A percentile compares a stretch with the other conserved stretches of the same genome.
These are phyloP conservation scores for Periconia macrospinosa DNA, from an alignment of 2,329 filamentous ascomycete species.

Conservation along the genomic window DNA sequence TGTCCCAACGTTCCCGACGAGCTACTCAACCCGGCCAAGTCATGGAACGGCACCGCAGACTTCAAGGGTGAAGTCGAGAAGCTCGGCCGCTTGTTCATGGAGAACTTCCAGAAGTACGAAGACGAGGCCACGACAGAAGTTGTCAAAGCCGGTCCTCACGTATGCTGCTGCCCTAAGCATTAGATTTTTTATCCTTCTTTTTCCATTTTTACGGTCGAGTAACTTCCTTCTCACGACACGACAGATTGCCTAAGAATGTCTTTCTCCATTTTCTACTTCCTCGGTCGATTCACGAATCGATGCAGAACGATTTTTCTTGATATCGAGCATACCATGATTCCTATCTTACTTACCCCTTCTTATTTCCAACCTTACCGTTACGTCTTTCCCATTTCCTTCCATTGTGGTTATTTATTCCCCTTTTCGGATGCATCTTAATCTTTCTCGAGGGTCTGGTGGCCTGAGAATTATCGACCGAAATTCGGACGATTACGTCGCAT, in stretches of 20 bases:
- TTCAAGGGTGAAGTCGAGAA: conserved; percentile 90
- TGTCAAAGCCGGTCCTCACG: conserved; percentile 49
- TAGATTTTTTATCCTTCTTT: conserved; percentile 11
- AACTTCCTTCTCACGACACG: conserved; percentile 12
- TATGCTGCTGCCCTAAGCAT: conserved; percentile 43
- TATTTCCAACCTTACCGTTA: neutral
- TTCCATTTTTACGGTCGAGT: neutral
- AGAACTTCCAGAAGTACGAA: conserved; percentile 97
- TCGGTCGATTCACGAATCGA: conserved; percentile 5
- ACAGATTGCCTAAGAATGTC: conserved; percentile 14
- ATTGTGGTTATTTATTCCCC: neutral
- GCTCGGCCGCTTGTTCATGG: conserved; percentile 84
- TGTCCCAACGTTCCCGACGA: conserved; percentile 89
- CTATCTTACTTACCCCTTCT: neutral
- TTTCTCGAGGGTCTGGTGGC: neutral
- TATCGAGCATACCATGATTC: conserved; percentile 7
- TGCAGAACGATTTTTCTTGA: conserved; percentile 10
- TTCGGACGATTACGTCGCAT: neutral
- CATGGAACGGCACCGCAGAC: conserved; percentile 82
- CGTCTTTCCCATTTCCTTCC: conserved; percentile 1
- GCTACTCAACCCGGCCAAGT: conserved; percentile 90
- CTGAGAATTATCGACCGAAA: neutral
- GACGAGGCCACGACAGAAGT: conserved; percentile 65
- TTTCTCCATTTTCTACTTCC: conserved; percentile 1
- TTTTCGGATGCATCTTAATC: neutral